Conservation (phyloP, 768 basidiomycete species). For the Pulveroboletus sp. region DNA sequence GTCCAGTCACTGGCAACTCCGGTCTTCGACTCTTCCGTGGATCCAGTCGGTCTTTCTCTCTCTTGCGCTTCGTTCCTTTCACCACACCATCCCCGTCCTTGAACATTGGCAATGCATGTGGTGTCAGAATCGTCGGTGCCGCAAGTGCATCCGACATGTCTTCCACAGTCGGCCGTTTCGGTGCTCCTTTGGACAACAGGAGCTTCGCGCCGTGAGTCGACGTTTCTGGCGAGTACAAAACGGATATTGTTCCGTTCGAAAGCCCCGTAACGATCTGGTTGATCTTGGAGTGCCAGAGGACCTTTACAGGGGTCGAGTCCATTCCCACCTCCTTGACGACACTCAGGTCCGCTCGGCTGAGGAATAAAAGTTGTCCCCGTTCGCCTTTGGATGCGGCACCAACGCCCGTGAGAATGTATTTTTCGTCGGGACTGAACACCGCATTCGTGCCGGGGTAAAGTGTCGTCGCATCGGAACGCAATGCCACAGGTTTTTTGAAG, state of each 20-base stretch:
- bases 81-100: constrained; percentile 70
- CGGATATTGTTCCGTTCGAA: constrained; percentile 83
- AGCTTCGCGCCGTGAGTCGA: constrained; percentile 93
- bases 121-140: constrained; percentile 87
- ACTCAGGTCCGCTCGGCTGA: constrained; percentile 68
- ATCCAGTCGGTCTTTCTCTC: constrained; percentile 86
- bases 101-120: constrained; percentile 91
- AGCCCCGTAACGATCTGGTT: constrained; percentile 92
- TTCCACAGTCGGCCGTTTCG: constrained; percentile 77
- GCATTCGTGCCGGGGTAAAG: constrained; percentile 93
- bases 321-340: constrained; percentile 65
- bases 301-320: constrained; percentile 81
- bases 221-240: constrained; percentile 88
- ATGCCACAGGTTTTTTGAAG: constrained; percentile 84
- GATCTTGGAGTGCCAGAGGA: constrained; percentile 95
- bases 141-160: constrained; percentile 87
- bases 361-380: constrained; percentile 68
- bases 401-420: constrained; percentile 80
- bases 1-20: constrained; percentile 89
- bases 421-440: constrained; percentile 93
- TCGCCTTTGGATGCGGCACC: constrained; percentile 66
- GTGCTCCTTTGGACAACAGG: constrained; percentile 81
- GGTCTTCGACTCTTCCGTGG: constrained; percentile 91
- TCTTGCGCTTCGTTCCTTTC: constrained; percentile 79
- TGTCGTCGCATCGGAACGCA: constrained; percentile 62